Conservation (phyloP, 1,284 basidiomycete species). For the Pseudomicrostroma phylloplanum region DNA sequence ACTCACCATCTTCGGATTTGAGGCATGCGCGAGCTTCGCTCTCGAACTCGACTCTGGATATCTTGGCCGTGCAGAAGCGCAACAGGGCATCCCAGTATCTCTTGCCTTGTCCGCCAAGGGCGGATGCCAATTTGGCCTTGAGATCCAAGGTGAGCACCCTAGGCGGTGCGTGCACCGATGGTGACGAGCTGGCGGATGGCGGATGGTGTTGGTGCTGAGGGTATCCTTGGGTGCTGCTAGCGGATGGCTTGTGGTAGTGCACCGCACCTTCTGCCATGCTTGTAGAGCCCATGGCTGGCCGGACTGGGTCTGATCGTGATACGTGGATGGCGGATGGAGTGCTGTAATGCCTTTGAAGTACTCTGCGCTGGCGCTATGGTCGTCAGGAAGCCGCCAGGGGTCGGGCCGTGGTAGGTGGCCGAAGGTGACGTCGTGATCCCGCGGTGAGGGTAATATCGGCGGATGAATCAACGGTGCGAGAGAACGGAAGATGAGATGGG, state of each 20-base stretch:
- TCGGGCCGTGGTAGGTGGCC: no score
- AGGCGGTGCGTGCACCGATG: constrained; percentile 21
- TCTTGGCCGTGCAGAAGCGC: constrained; percentile 50
- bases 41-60: constrained; percentile 51
- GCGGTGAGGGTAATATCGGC: no score
- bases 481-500: no score
- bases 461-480: no score
- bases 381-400: no score
- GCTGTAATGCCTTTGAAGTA: neutral
- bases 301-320: neutral
- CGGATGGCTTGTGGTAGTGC: neutral
- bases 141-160: constrained; percentile 42
- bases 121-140: constrained; percentile 40
- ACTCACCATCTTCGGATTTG: constrained; percentile 39
- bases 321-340: neutral
- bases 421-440: no score
- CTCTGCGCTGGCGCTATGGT: no score
- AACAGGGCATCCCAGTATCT: constrained; percentile 52
- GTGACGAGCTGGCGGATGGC: neutral
- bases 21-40: constrained; percentile 34
- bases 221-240: constrained; percentile 1
- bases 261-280: constrained; percentile 3
- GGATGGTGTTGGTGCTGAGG: constrained; percentile 10
- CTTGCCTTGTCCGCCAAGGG: constrained; percentile 38
- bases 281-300: neutral